These are phyloP conservation scores for Mycena leptocephala DNA, from an alignment of 768 basidiomycete species.

Conservation along the genomic window DNA sequence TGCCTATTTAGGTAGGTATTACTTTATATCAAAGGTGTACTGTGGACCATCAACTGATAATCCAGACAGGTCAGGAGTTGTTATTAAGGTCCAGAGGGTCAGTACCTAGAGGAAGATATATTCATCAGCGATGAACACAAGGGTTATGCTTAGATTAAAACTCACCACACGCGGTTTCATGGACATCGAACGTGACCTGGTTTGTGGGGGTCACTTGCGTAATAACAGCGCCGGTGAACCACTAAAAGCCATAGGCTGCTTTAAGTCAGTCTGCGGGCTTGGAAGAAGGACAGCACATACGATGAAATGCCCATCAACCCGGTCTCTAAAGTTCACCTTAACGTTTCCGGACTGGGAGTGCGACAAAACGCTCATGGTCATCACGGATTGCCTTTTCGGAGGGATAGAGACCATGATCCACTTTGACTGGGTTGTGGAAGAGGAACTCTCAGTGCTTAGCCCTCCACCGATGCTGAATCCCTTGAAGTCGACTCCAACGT, in stretches of 20 bases:
- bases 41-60: not conserved
- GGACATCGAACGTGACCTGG: slow-evolving; percentile 15
- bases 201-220: slow-evolving; percentile 20
- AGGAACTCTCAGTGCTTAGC: not conserved
- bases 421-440: slow-evolving; percentile 10
- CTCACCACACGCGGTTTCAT: slow-evolving; percentile 28
- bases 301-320: slow-evolving; percentile 25
- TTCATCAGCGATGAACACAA: not conserved
- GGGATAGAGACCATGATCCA: not conserved
- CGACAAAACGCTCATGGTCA: slow-evolving; percentile 14
- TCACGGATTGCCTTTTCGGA: slow-evolving; percentile 12
- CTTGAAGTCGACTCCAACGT: slow-evolving; percentile 14
- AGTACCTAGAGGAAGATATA: slow-evolving; percentile 7
- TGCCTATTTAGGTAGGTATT: too few relatives aligned
- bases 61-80: slow-evolving; percentile 5
- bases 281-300: slow-evolving; percentile 1
- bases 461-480: slow-evolving; percentile 21
- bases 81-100: slow-evolving; percentile 15
- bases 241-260: slow-evolving; percentile 10
- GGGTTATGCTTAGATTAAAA: not conserved
- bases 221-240: slow-evolving; percentile 22
- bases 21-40: not conserved
- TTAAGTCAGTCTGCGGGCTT: not conserved
- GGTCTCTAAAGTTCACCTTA: slow-evolving; percentile 18
- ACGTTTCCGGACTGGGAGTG: too few relatives aligned